Base-by-base conservation (phyloP, 257 asterid genomes). In the Primulina eburnea region DNA sequence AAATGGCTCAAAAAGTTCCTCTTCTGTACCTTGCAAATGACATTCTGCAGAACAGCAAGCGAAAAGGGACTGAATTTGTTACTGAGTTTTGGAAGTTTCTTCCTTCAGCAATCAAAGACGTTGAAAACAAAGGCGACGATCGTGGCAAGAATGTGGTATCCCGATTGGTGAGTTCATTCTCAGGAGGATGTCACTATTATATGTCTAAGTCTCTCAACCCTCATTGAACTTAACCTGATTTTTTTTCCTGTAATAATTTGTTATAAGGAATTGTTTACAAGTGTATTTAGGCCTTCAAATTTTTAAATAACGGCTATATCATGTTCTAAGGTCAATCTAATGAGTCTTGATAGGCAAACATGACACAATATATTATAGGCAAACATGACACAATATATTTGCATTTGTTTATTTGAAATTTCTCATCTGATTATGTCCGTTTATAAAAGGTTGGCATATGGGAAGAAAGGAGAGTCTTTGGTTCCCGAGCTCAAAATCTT, bases 1-100 rank as follows among this genome's bases (percentile, higher is more conserved):
- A 88, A 55, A 82, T 86, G 88, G 81, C 33, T 62, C 85, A 75
- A 65, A 90, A 93, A 84, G 92, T 86, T 30, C 95, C 95, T 71
- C 97, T 93, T 76, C 81, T 93, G 63, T 87, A 90, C 80, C 96
- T 93, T 64, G 96, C 96, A 12, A 91, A 93, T 84, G 99, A 90
- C 74, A 90, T 93, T 80, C 76, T 93, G 63, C 96, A 93, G 77
- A 93, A 93, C 71, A 93, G 97, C 83, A 90, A 85, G 80, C 95
- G 97, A 65, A 89, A 88, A 67, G 99, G 99, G 76, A 86, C 86
- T 77, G 96, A 93, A 79, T 93, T 93, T 29, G 97, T 89, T 47
- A 82, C 82, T 2, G 92, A 87, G 80, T 90, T 93, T 69, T 93
- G 99, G 99, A 93, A 87, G 78, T 90, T 93, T 78, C 96, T 93